Conservation (phyloP, 805 yeast species). For the Nakazawaea pomicola region DNA sequence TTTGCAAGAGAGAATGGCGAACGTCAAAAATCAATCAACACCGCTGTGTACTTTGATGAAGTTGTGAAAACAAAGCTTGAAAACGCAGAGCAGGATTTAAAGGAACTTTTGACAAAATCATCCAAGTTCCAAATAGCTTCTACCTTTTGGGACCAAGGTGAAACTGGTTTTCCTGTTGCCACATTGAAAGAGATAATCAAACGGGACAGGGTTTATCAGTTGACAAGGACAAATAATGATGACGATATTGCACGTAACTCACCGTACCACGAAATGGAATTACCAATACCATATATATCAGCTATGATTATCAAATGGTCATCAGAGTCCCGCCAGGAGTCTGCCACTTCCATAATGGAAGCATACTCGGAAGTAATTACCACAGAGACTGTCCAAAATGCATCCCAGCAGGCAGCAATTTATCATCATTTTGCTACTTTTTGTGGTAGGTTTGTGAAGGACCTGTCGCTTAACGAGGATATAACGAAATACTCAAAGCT, state of each 20-base stretch:
- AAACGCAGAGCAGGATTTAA: conserved; percentile 11
- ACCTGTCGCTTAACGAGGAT: conserved; percentile 37
- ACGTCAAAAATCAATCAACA: conserved; percentile 46
- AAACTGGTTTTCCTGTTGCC: conserved; percentile 49
- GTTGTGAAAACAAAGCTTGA: conserved; percentile 23
- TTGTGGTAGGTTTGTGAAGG: conserved; percentile 60
- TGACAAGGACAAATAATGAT: conserved; percentile 3
- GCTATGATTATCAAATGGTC: conserved; percentile 61
- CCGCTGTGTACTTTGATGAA: conserved; percentile 40
- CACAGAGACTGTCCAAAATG: conserved; percentile 24
- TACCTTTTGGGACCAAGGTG: conserved; percentile 62
- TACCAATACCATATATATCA: conserved; percentile 26
- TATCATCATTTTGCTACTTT: conserved; percentile 65
- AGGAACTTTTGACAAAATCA: conserved; percentile 15
- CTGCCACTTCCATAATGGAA: conserved; percentile 51
- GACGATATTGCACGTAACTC: not conserved
- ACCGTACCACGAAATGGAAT: conserved; percentile 17
- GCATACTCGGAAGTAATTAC: conserved; percentile 45
- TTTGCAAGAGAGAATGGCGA: conserved; percentile 33
- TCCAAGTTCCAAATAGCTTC: conserved; percentile 48
- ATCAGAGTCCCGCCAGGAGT: conserved; percentile 63
- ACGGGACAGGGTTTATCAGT: conserved; percentile 7
- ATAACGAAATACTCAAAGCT: conserved; percentile 36
- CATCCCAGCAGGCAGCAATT: conserved; percentile 35
- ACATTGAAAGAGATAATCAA: conserved; percentile 36